These are phyloP conservation scores for Ceratobasidium theobromae DNA, from an alignment of 1,284 basidiomycete species.

Conservation along the genomic window DNA sequence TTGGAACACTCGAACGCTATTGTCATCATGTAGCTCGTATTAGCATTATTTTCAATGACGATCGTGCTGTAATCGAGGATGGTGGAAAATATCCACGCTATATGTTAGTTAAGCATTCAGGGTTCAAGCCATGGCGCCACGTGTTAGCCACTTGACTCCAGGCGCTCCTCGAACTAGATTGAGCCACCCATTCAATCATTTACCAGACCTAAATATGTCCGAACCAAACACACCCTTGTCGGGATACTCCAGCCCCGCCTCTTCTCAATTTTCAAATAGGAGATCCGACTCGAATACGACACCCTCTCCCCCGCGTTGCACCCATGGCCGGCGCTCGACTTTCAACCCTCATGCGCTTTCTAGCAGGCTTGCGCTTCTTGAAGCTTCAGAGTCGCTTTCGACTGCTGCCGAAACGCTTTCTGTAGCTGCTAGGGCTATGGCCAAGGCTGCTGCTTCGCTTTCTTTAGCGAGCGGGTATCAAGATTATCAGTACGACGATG, in stretches of 20 bases:
- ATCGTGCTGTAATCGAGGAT: no score
- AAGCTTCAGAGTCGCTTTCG: conserved; percentile 8
- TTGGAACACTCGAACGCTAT: no score
- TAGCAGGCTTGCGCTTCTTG: background rate
- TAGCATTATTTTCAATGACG: no score
- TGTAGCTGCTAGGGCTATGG: background rate
- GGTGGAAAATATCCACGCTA: no score
- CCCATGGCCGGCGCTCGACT: background rate
- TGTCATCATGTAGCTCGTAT: no score
- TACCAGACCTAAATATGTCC: background rate
- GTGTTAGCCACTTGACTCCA: background rate
- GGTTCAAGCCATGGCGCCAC: no score
- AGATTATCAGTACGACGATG: background rate
- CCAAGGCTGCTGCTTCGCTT: conserved; percentile 8
- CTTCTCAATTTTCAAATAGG: background rate
- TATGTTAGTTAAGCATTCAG: no score
- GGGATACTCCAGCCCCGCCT: no score
- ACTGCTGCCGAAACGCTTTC: background rate
- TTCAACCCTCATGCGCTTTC: conserved; percentile 1
- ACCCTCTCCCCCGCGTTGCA: conserved; percentile 1
- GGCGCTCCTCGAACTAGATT: background rate
- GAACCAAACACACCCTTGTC: background rate
- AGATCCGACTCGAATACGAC: conserved; percentile 12
- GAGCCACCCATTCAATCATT: background rate
- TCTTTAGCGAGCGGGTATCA: background rate